A percentile compares a stretch with the other conserved stretches of the same genome.
phyloP scores from a whole-genome alignment of 768 basidiomycete species.

The Mycena latifolia region DNA sequence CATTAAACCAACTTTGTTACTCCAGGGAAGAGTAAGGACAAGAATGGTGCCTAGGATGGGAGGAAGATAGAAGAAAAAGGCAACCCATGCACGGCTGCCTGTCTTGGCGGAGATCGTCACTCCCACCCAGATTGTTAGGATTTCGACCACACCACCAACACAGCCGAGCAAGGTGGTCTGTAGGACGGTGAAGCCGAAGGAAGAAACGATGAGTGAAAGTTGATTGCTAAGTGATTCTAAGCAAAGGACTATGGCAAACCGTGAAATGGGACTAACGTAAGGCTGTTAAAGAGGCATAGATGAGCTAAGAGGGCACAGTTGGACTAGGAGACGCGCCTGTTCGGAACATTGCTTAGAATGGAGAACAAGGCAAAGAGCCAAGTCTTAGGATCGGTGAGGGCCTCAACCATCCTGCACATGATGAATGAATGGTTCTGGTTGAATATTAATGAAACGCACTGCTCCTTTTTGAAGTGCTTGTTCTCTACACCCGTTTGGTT shows the following conservation, averaged over 20 bases:
- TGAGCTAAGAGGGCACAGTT: no score
- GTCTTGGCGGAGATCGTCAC: conserved; percentile 68
- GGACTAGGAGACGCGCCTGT: no score
- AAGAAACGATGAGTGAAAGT: conserved; percentile 70
- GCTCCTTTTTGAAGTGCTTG: conserved; percentile 83
- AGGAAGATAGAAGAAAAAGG: conserved; percentile 71
- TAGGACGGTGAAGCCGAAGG: conserved; percentile 73
- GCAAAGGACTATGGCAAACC: no score
- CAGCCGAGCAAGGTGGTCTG: conserved; percentile 80
- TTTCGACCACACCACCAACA: conserved; percentile 74
- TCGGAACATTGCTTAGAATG: conserved; percentile 71
- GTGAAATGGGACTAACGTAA: background rate
- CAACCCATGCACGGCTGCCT: conserved; percentile 75
- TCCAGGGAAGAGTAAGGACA: conserved; percentile 75
- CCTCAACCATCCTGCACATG: conserved; percentile 57
- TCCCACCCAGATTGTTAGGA: conserved; percentile 77
- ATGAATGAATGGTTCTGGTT: background rate
- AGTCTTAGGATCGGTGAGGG: background rate
- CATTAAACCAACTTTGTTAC: conserved; percentile 71
- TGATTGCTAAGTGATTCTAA: conserved; percentile 61
- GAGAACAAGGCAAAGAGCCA: conserved; percentile 67
- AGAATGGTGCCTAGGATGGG: conserved; percentile 73
- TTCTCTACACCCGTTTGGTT: conserved; percentile 89
- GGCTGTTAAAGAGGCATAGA: no score
- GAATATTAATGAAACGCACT: conserved; percentile 71